Evolutionary conservation across 805 yeast species (phyloP), one percentile per base, ranked within the genome.

Genomic region (Candida ficus): DNA sequence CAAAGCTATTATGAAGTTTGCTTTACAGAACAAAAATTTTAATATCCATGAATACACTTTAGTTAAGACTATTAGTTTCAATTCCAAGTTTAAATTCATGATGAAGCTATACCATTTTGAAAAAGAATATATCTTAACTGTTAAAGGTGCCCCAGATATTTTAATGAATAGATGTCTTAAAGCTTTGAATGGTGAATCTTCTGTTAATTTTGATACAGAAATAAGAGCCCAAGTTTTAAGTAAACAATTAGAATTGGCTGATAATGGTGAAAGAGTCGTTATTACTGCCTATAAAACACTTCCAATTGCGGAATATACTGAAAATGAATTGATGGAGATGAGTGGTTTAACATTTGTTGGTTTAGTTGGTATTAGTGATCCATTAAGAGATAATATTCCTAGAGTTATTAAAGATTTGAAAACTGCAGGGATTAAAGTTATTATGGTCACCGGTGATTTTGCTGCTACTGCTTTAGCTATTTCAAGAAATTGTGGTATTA

Each of bases 381-480:
- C 74, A 5, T 70, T 70, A 38, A 60, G 68, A 43, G 60, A 60
- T 36, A 62, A 56, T 20, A 59, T 67, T 27, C 57, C 48, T 26
- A 54, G 53, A 13, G 68, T 67, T 14, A 50, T 69, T 23, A 31
- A 41, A 7, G 56, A 51, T 7, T 56, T 68, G 27, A 60, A 62
- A 40, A 52, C 43, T 17, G 73, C 74, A 8, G 71, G 73, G 12
- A 61, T 70, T 39, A 66, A 60, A 35, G 54, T 64, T 13, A 60
- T 62, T 7, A 68, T 70, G 73, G 65, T 68, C 18, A 70, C 74
- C n/a, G 80, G 80, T 43, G 81, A 75, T 53, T 73, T 67, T 45
- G 74, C 70, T 48, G 55, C 69, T 12, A 75, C 79, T 22, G 80
- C 75, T 1, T 60, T 68, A 27, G 66, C 76, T 3, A 74, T 75